These are phyloP conservation scores for Citrus medica DNA, from an alignment of 345 rosid genomes.

Conservation along the genomic window DNA sequence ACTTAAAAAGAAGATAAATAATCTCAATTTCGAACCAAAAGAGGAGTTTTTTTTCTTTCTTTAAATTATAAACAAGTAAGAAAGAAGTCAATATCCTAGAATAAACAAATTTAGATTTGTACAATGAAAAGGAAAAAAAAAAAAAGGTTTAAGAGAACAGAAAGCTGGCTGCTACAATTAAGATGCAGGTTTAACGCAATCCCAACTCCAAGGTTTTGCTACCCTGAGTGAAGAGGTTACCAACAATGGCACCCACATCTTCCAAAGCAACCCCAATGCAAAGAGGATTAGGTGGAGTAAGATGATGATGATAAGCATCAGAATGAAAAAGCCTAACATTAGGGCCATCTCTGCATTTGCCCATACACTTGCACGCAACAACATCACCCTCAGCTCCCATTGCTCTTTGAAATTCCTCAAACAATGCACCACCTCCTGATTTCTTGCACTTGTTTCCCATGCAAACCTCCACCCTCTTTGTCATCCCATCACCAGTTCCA, in stretches of 20 bases:
- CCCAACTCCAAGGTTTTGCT: slow-evolving; percentile 17
- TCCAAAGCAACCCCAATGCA: slow-evolving; percentile 64
- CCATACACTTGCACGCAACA: slow-evolving; percentile 75
- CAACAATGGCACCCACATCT: slow-evolving; percentile 54
- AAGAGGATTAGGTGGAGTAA: slow-evolving; percentile 41
- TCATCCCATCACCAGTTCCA: background rate
- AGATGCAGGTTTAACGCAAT: background rate
- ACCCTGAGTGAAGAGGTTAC: slow-evolving; percentile 35
- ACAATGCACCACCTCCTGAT: slow-evolving; percentile 49
- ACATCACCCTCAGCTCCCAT: slow-evolving; percentile 44
- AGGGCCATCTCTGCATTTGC: slow-evolving; percentile 74
- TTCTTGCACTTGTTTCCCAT: slow-evolving; percentile 79
- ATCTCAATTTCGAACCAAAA: background rate
- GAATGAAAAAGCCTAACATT: slow-evolving; percentile 44
- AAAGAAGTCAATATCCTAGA: background rate
- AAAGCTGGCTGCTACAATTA: background rate
- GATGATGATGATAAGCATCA: background rate
- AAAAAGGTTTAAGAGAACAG: background rate
- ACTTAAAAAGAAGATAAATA: background rate
- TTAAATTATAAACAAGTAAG: background rate
- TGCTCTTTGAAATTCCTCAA: slow-evolving; percentile 53
- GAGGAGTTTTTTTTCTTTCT: background rate
- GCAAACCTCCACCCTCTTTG: slow-evolving; percentile 59
- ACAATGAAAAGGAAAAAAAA: background rate
- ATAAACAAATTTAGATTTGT: background rate